Evolutionary conservation across 2,329 filamentous ascomycete genomes (phyloP).

Genomic region (Nigrograna mackinnonii): DNA sequence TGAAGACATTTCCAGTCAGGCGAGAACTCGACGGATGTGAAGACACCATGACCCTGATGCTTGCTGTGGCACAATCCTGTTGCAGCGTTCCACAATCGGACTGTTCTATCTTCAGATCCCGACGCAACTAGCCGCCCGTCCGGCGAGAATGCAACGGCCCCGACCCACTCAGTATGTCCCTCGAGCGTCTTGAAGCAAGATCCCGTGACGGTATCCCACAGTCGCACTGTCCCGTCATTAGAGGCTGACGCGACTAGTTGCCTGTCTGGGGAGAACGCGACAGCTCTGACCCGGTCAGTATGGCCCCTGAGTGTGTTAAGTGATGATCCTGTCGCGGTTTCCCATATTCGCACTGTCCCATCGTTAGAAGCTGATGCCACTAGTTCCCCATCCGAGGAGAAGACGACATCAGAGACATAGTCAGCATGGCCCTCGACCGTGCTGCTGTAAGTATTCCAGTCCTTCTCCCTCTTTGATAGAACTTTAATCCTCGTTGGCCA

Average conservation of each 20-base stretch:
- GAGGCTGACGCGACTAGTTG: slow-evolving; percentile 19
- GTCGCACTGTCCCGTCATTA: slow-evolving; percentile 13
- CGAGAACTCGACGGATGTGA: too few relatives aligned
- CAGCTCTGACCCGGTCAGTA: slow-evolving; percentile 6
- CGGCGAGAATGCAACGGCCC: not conserved
- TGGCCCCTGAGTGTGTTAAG: slow-evolving; percentile 19
- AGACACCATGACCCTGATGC: too few relatives aligned
- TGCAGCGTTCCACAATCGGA: slow-evolving; percentile 13
- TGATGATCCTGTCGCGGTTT: slow-evolving; percentile 7
- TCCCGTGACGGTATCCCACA: slow-evolving; percentile 15
- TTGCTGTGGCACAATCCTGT: too few relatives aligned
- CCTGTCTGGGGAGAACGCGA: slow-evolving; percentile 25
- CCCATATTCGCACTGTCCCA: slow-evolving; percentile 20
- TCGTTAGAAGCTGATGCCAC: slow-evolving; percentile 18
- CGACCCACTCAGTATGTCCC: not conserved
- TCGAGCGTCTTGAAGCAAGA: not conserved
- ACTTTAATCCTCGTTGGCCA: not conserved
- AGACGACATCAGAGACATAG: slow-evolving; percentile 16
- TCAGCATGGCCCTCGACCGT: not conserved
- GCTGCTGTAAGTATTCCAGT: not conserved
- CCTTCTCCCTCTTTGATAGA: not conserved
- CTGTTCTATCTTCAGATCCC: slow-evolving; percentile 13
- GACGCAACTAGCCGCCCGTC: not conserved
- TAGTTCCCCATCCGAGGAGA: slow-evolving; percentile 18
- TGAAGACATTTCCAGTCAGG: too few relatives aligned